Evolutionary conservation across 2,329 filamentous ascomycete species (phyloP), one percentile per base, ranked within the genome.

Genomic region (Verticillium dahliae): DNA sequence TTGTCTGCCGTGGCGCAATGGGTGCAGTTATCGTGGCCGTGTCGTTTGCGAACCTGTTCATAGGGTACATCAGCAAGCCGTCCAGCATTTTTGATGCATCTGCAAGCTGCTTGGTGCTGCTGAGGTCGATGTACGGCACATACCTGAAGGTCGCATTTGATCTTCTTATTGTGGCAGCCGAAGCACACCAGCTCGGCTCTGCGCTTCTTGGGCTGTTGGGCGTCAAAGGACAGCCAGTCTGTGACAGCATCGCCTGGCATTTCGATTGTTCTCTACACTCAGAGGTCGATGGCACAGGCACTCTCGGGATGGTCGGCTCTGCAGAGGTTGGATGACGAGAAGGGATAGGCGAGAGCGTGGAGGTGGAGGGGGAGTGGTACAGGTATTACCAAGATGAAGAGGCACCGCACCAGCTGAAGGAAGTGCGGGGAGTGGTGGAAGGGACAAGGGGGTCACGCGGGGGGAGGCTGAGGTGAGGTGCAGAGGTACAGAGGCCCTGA

Each of bases 141-240:
- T 56, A 67, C 69, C 66, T 74, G 71, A 35, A 73, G 62, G 62
- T 74, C 71, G 35, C 72, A 75, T 41, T 74, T 74, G 60, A 73
- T 69, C 66, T 75, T 75, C 63, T 74, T 75, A 0, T 69, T 68
- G 60, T 75, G 73, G 38, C 73, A 75, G 56, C 66, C 65, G 27
- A 70, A 61, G 62, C 73, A 71, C 60, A 70, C 70, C 6, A 68
- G 60, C 50, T 71, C 69, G 31, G 70, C 73, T 11, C 73, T 70
- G 54, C 74, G 73, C 41, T 71, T 65, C 65, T 73, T 73, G 18
- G 71, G 68, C 61, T 72, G 69, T 22, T 65, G 65, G 38, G 62
- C 69, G 33, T 64, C 67, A 60, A 73, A 75, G 59, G 69, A 70
- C 60, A 74, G 67, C 73, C 73, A 74, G n/a, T 72, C 71, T 14